Base-by-base conservation (phyloP, 2,329 filamentous ascomycete species). In the Zelopaecilomyces penicillatus region DNA sequence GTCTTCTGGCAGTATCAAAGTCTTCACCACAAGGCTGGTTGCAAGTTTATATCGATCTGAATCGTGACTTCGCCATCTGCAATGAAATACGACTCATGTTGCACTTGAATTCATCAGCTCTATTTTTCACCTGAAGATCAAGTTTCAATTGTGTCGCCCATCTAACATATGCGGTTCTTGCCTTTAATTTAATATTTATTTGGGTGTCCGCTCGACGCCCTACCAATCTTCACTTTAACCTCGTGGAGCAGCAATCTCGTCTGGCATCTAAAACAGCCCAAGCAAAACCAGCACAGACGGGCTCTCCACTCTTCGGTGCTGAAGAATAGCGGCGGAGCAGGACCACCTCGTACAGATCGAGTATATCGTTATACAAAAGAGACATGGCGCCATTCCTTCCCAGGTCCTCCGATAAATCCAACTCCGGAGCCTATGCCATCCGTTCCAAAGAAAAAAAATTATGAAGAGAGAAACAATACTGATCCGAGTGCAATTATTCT, bases 141-240 rank as follows among this genome's bases (percentile, higher is more conserved):
- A 19, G 19, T 19, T 19, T 19, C 19, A 19, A 19, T 19, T 19
- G 19, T 19, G 19, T 19, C 19, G 19, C 19, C 19, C 19, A 19
- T 19, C 19, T 19, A 19, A 19, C 19, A 19, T 19, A 19, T 19
- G 19, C 19, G 19, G 19, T 19, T 19, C 19, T 19, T 19, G 19
- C 19, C 51, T 59, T 62, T 54, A 57, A 60, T 62, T 60, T 44
- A 57, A 54, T 60, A 64, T 64, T 62, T 63, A 58, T 64, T 64
- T 52, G 60, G 65, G 67, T 63, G 69, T 72, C 70, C 70, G 71
- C 79, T 83, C 80, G 71, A 83, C 79, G 76, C 77, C 67, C 68
- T 66, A 68, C 71, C 71, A 54, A 74, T 69, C 71, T 73, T 79
- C 71, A 79, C 79, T 83, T 83, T 81, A 83, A 83, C 80, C 80